phyloP scores from a whole-genome alignment of 148 eudicot species.

The Simmondsia chinensis region DNA sequence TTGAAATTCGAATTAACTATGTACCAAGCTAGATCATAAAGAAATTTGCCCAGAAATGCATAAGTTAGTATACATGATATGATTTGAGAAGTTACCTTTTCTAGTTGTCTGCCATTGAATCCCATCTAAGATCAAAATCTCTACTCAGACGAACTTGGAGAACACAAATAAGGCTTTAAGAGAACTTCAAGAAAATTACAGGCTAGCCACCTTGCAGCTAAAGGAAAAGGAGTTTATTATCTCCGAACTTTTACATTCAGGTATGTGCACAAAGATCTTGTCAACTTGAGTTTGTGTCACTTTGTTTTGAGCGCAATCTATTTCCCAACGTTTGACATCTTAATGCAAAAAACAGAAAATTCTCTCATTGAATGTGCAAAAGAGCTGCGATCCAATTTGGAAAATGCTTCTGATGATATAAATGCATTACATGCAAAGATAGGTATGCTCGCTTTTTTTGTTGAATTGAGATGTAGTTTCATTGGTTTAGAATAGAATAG shows the following conservation, averaged over 20 bases:
- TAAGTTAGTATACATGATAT: background rate
- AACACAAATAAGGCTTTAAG: conserved; percentile 34
- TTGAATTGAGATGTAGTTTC: background rate
- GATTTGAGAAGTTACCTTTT: background rate
- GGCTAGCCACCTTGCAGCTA: conserved; percentile 26
- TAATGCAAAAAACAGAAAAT: conserved; percentile 35
- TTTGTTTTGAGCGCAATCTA: background rate
- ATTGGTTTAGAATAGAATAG: no score
- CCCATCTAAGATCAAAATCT: background rate
- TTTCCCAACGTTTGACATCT: conserved; percentile 2
- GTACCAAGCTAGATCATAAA: no score
- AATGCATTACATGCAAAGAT: conserved; percentile 38
- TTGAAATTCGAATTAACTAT: no score
- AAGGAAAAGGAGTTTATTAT: conserved; percentile 59
- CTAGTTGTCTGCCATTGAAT: background rate
- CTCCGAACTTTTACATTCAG: conserved; percentile 52
- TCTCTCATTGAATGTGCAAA: conserved; percentile 50
- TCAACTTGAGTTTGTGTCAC: background rate
- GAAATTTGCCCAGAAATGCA: no score
- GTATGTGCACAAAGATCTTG: conserved; percentile 16
- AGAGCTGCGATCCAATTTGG: conserved; percentile 52
- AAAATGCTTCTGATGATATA: conserved; percentile 65
- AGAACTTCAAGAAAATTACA: conserved; percentile 53
- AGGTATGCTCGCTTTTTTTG: conserved; percentile 27
- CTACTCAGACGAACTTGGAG: conserved; percentile 43